Evolutionary conservation across 768 basidiomycete genomes (phyloP), one percentile per base, ranked within the genome.

Genomic region (Tubosaeta sp.): DNA sequence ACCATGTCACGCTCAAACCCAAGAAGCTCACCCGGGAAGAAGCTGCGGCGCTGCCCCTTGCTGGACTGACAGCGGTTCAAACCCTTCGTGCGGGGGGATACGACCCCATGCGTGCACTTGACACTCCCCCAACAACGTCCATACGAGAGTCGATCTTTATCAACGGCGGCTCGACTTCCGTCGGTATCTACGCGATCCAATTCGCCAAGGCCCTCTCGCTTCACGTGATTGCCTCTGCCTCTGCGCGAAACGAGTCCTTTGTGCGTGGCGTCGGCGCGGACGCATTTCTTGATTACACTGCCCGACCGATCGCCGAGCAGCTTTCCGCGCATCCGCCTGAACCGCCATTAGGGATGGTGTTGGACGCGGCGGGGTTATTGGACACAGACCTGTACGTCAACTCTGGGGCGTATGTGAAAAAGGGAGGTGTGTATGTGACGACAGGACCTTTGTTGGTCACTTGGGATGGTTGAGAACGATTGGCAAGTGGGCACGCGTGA

Each of bases 181-280:
- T 88, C 1, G 88, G 87, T 4, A 69, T 75, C n/a, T 78, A 77
- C 56, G 87, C 84, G 1, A 84, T 90, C 43, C 86, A 89, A 63
- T 62, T 89, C 10, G 85, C 87, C 8, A 90, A 88, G 60, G 74
- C 78, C 1, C 72, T 71, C 53, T 84, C 84, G 4, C 79, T 80
- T 48, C 69, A 54, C 4, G 85, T 89, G 5, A 70, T 77, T 2
- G 79, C 79, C 0, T 80, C 75, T 27, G 84, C 83, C 9, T 87
- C 84, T 4, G 71, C 62, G 1, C 78, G 74, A 13, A 88, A 87
- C 53, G 76, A 79, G 40, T 72, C 73, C 4, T 78, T 81, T 46
- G 80, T 88, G 32, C 76, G 74, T 10, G 57, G 58, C 2, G 57
- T 83, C 29, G 88, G 89, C 21, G 87, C 83, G 3, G 88, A 89